Conservation (phyloP, 345 rosid species). For the Sisymbrium irio region DNA sequence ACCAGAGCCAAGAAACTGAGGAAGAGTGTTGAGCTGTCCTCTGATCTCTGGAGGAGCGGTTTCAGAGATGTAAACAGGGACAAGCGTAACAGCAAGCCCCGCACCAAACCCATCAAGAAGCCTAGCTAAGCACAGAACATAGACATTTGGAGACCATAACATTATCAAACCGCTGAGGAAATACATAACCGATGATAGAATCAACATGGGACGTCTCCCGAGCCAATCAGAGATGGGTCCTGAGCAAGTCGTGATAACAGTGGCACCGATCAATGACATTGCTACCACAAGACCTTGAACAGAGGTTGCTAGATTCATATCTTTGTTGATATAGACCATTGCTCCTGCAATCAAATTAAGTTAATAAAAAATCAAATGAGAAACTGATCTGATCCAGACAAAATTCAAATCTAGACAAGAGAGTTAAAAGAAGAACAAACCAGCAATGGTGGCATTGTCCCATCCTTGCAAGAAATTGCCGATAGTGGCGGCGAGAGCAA, state of each 20-base stretch:
- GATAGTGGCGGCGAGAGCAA: constrained; percentile 86
- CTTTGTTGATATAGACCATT: constrained; percentile 77
- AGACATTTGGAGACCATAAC: constrained; percentile 95
- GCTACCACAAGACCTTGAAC: constrained; percentile 95
- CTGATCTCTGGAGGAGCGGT: constrained; percentile 96
- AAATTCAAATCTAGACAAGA: not conserved
- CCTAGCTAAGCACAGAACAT: constrained; percentile 76
- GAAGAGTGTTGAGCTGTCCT: constrained; percentile 86
- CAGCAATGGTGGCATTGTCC: constrained; percentile 99
- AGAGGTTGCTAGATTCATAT: constrained; percentile 55
- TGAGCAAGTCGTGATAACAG: constrained; percentile 85
- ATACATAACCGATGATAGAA: constrained; percentile 68
- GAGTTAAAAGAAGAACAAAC: constrained; percentile 38
- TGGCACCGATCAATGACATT: constrained; percentile 92
- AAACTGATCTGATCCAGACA: not conserved
- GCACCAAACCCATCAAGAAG: constrained; percentile 88
- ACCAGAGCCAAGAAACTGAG: constrained; percentile 90
- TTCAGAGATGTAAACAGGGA: constrained; percentile 90
- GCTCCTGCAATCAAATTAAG: constrained; percentile 51
- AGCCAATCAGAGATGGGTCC: constrained; percentile 91
- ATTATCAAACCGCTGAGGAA: constrained; percentile 82
- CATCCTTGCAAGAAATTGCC: constrained; percentile 99
- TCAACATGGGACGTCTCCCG: constrained; percentile 97
- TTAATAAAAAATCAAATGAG: not conserved
- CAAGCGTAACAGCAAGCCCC: constrained; percentile 88